Conservation (phyloP, 108 stramenopile species). For the Fragilaria radians region DNA sequence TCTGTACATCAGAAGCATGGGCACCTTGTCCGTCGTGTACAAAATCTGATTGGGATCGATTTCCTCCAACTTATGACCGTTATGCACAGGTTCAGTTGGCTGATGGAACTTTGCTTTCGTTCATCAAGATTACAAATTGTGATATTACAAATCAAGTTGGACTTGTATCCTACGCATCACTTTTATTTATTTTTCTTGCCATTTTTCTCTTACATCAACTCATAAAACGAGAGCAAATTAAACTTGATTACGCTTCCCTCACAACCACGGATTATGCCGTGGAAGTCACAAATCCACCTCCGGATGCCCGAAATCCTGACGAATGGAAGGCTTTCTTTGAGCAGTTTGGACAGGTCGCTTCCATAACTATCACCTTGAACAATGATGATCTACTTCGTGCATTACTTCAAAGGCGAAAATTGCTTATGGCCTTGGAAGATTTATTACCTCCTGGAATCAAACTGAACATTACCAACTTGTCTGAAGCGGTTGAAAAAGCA, state of each 20-base stretch:
- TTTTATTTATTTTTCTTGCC: conserved; percentile 5
- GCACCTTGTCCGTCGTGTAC: conserved; percentile 12
- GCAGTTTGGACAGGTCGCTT: conserved; percentile 12
- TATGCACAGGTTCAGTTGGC: not conserved
- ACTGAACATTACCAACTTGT: not conserved
- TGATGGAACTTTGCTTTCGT: conserved; percentile 3
- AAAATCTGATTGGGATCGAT: conserved; percentile 6
- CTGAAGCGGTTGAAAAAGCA: conserved; percentile 3
- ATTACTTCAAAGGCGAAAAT: conserved; percentile 9
- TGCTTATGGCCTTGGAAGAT: conserved; percentile 4
- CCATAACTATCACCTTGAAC: conserved; percentile 18
- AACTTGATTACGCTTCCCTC: conserved; percentile 2
- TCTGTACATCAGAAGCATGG: conserved; percentile 10
- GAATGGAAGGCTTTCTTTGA: conserved; percentile 21
- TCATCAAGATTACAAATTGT: conserved; percentile 10
- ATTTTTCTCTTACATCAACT: not conserved
- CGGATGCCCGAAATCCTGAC: conserved; percentile 19
- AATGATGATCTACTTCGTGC: conserved; percentile 19
- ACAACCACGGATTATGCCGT: conserved; percentile 15
- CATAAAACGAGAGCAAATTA: not conserved
- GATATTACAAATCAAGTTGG: not conserved
- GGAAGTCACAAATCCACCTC: conserved; percentile 18
- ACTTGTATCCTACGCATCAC: not conserved
- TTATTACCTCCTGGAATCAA: not conserved
- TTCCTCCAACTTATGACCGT: conserved; percentile 14